These are phyloP conservation scores for Aspergillus vadensis DNA, from an alignment of 2,329 filamentous ascomycete species.

Conservation along the genomic window DNA sequence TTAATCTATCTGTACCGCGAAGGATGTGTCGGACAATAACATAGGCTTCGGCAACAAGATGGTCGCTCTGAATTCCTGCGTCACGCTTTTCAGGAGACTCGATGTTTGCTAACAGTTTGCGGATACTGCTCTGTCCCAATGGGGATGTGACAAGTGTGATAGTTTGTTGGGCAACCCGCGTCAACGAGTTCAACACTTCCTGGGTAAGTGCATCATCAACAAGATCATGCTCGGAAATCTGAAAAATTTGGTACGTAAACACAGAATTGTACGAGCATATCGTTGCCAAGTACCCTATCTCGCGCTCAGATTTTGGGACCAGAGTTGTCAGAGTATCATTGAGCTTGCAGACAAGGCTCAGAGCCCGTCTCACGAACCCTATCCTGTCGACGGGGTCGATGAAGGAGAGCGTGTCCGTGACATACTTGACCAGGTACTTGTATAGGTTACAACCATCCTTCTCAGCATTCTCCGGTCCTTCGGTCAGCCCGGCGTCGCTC, in stretches of 20 bases:
- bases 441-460: slow-evolving; percentile 25
- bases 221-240: slow-evolving; percentile 39
- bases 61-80: slow-evolving; percentile 50
- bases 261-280: slow-evolving; percentile 37
- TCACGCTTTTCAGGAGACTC: slow-evolving; percentile 46
- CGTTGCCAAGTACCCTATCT: slow-evolving; percentile 23
- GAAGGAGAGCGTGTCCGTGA: slow-evolving; percentile 54
- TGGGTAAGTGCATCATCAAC: slow-evolving; percentile 25
- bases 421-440: slow-evolving; percentile 53
- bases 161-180: slow-evolving; percentile 38
- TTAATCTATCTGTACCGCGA: slow-evolving; percentile 29
- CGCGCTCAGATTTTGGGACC: slow-evolving; percentile 17
- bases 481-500: slow-evolving; percentile 5
- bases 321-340: slow-evolving; percentile 36
- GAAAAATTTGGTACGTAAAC: slow-evolving; percentile 42
- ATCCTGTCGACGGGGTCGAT: slow-evolving; percentile 57
- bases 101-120: slow-evolving; percentile 50
- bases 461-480: slow-evolving; percentile 12
- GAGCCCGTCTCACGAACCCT: slow-evolving; percentile 46
- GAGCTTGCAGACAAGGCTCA: slow-evolving; percentile 41
- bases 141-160: slow-evolving; percentile 36
- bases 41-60: slow-evolving; percentile 48
- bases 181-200: slow-evolving; percentile 36
- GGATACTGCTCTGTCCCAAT: slow-evolving; percentile 40
- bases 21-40: slow-evolving; percentile 52